A percentile compares a stretch with the other conserved stretches of the same genome.
Conservation (phyloP, 768 basidiomycete species). For the Zangia roseola region DNA sequence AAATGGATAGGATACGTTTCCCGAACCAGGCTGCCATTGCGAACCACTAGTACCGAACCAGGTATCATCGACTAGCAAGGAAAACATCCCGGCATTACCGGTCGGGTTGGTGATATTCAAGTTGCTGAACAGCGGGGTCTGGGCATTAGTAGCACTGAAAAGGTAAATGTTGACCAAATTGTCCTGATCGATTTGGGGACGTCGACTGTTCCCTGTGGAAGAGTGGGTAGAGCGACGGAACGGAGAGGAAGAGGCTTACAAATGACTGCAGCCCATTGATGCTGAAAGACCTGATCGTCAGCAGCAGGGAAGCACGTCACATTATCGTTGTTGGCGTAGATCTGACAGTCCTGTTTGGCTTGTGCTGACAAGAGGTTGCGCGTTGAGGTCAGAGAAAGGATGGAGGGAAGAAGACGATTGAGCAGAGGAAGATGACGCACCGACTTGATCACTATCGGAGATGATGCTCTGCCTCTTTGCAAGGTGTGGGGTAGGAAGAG, state of each 20-base stretch:
- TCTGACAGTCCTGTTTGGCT: slow-evolving; percentile 51
- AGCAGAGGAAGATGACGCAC: slow-evolving; percentile 22
- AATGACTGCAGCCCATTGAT: slow-evolving; percentile 73
- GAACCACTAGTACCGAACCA: slow-evolving; percentile 66
- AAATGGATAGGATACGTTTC: slow-evolving; percentile 63
- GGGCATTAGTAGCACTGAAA: slow-evolving; percentile 65
- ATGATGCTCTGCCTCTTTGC: slow-evolving; percentile 26
- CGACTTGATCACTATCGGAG: slow-evolving; percentile 24
- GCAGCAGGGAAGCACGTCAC: slow-evolving; percentile 74
- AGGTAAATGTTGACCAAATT: slow-evolving; percentile 75
- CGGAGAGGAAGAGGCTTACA: slow-evolving; percentile 53
- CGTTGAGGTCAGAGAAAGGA: slow-evolving; percentile 6
- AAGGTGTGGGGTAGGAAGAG: slow-evolving; percentile 10
- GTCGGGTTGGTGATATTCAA: slow-evolving; percentile 50
- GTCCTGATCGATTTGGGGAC: slow-evolving; percentile 62
- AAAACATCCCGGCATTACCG: slow-evolving; percentile 52
- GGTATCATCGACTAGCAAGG: slow-evolving; percentile 63
- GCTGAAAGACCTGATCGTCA: slow-evolving; percentile 61
- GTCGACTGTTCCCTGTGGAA: slow-evolving; percentile 67
- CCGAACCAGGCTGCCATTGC: slow-evolving; percentile 41
- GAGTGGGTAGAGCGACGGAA: slow-evolving; percentile 11
- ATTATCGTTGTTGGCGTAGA: slow-evolving; percentile 64
- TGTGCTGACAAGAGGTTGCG: slow-evolving; percentile 18
- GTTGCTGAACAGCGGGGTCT: slow-evolving; percentile 41
- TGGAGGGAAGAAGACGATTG: slow-evolving; percentile 6